A percentile compares a stretch with the other conserved stretches of the same genome.
These are phyloP conservation scores for Fusarium sp. DNA, from an alignment of 2,329 filamentous ascomycete species.

Conservation along the genomic window DNA sequence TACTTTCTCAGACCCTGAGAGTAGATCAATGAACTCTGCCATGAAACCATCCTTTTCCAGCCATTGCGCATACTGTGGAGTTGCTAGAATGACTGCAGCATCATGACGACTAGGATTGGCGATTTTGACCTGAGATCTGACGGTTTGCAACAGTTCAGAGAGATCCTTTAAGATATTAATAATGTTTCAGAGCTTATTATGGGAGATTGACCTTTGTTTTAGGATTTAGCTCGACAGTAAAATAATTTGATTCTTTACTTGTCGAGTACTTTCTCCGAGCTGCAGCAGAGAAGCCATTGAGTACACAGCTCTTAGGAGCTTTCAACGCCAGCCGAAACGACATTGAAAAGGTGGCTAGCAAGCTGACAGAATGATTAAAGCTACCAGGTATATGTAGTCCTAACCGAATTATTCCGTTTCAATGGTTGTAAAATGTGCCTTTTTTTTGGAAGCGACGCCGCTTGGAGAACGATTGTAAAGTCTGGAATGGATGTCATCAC, in stretches of 20 bases:
- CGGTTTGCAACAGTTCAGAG: constrained; percentile 28
- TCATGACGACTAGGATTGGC: constrained; percentile 49
- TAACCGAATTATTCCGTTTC: not conserved
- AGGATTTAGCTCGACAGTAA: constrained; percentile 38
- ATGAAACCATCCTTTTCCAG: constrained; percentile 59
- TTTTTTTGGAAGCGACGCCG: not conserved
- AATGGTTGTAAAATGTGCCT: not conserved
- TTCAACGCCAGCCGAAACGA: constrained; percentile 29
- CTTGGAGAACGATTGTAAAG: constrained; percentile 1
- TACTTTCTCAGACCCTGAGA: constrained; percentile 57
- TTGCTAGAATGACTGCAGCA: constrained; percentile 63
- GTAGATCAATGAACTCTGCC: constrained; percentile 56
- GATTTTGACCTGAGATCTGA: constrained; percentile 41
- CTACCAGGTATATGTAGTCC: not conserved
- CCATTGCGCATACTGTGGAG: constrained; percentile 60
- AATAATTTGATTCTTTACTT: constrained; percentile 22
- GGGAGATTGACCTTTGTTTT: constrained; percentile 23
- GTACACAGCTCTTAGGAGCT: constrained; percentile 37
- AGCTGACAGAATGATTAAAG: not conserved
- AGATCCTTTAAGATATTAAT: constrained; percentile 33
- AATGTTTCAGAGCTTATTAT: not conserved
- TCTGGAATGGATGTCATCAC: constrained; percentile 25
- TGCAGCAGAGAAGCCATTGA: constrained; percentile 19
- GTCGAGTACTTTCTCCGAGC: constrained; percentile 42
- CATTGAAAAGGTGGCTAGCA: constrained; percentile 32